These are phyloP conservation scores for Ephemerocybe angulata DNA, from an alignment of 768 basidiomycete genomes.

Conservation along the genomic window DNA sequence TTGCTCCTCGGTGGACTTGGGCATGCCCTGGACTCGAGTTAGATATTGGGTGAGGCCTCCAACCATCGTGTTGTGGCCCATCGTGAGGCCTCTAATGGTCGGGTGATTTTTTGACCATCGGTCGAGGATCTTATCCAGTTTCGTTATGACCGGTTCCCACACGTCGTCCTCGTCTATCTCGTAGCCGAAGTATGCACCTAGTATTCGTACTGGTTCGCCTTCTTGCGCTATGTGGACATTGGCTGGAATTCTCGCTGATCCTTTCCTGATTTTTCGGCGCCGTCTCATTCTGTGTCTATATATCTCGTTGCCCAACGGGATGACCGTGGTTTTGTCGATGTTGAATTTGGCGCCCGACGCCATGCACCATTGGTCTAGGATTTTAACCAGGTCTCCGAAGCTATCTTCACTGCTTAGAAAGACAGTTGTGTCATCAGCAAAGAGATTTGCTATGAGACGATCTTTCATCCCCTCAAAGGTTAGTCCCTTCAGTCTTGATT, in stretches of 20 bases:
- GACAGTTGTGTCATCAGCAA: conserved; percentile 39
- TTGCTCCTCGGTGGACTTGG: conserved; percentile 16
- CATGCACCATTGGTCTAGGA: conserved; percentile 36
- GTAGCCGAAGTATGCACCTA: conserved; percentile 33
- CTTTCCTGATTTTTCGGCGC: conserved; percentile 1
- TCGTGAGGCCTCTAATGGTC: conserved; percentile 23
- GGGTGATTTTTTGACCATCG: conserved; percentile 27
- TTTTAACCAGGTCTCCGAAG: conserved; percentile 14
- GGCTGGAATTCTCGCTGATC: conserved; percentile 8
- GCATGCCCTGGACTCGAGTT: conserved; percentile 35
- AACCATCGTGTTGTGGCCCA: conserved; percentile 13
- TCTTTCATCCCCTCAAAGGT: conserved; percentile 14
- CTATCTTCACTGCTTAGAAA: conserved; percentile 28
- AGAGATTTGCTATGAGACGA: conserved; percentile 29
- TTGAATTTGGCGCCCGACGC: conserved; percentile 43
- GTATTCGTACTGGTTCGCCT: conserved; percentile 22
- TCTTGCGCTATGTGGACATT: conserved; percentile 26
- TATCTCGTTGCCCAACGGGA: conserved; percentile 27
- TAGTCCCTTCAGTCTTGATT: conserved; percentile 27
- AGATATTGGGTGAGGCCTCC: conserved; percentile 34
- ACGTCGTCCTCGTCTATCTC: conserved; percentile 11
- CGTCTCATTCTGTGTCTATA: conserved; percentile 14
- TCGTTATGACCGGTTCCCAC: conserved; percentile 27
- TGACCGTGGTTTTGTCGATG: conserved; percentile 33
- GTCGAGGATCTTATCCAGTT: conserved; percentile 16